Evolutionary conservation across 2,329 filamentous ascomycete genomes (phyloP).

Genomic region (Colletotrichum sp.): DNA sequence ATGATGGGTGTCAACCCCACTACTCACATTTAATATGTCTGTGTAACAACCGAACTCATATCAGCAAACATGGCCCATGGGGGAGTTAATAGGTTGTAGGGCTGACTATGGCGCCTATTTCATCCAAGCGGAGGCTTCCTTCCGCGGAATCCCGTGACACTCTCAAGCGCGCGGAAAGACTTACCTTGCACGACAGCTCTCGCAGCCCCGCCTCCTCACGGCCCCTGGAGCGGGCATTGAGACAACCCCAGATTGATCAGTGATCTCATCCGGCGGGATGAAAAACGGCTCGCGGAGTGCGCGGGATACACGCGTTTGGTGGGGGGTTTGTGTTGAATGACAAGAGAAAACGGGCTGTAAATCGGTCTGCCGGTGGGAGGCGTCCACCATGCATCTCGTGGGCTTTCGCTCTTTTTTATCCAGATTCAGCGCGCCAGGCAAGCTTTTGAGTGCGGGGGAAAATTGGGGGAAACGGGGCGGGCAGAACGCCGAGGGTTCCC

Average conservation of each 20-base stretch:
- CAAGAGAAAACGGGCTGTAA: not conserved
- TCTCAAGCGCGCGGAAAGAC: not conserved
- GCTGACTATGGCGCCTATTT: not conserved
- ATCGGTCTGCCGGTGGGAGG: not conserved
- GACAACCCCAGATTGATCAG: not conserved
- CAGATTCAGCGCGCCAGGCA: not conserved
- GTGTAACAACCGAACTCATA: not conserved
- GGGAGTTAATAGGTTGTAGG: not conserved
- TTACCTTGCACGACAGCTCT: slow-evolving; percentile 7
- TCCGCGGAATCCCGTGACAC: not conserved
- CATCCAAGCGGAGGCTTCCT: not conserved
- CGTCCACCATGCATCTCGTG: not conserved
- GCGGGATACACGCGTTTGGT: not conserved
- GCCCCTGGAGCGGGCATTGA: not conserved
- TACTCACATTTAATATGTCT: slow-evolving; percentile 14
- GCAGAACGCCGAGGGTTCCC: not conserved
- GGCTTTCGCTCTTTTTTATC: slow-evolving; percentile 1
- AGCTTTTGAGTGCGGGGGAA: not conserved
- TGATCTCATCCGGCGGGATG: not conserved
- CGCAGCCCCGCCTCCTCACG: not conserved
- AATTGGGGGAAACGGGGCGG: not conserved
- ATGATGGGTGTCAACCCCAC: not conserved
- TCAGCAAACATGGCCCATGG: not conserved
- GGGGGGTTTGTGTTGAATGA: not conserved
- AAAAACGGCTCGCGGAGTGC: not conserved